These are phyloP conservation scores for Toxicodendron radicans DNA, from an alignment of 345 rosid species.

Conservation along the genomic window DNA sequence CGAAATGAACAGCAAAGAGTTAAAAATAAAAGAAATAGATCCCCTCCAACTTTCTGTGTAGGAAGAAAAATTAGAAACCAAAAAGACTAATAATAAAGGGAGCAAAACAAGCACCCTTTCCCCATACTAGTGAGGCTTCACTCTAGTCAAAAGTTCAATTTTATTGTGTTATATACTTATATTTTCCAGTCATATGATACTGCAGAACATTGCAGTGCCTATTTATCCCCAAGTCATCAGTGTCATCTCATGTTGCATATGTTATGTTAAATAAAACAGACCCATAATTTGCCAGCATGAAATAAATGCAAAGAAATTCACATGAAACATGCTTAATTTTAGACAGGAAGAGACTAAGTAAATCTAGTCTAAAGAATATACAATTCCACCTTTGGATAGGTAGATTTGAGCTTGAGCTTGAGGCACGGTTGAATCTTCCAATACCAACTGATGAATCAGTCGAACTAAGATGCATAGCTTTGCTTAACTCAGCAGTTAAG, in stretches of 20 bases:
- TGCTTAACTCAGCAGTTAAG: constrained; percentile 61
- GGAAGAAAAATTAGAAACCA: neutral
- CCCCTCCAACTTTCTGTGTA: neutral
- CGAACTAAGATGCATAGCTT: constrained; percentile 69
- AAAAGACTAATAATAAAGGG: neutral
- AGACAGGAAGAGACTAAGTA: neutral
- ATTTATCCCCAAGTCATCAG: neutral
- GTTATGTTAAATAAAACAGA: neutral
- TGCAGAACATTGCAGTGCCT: neutral
- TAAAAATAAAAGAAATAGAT: neutral
- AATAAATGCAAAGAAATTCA: neutral
- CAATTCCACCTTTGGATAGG: constrained; percentile 56
- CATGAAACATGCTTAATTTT: neutral
- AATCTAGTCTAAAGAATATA: neutral
- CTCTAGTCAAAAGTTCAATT: neutral
- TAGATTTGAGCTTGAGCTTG: constrained; percentile 47
- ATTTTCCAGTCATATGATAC: neutral
- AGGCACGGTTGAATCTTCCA: constrained; percentile 48
- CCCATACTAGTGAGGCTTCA: neutral
- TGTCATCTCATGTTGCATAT: neutral
- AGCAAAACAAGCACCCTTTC: neutral
- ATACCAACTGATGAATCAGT: constrained; percentile 50
- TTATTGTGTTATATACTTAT: neutral
- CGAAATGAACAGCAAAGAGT: neutral
- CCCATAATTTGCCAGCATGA: neutral